phyloP scores from a whole-genome alignment of 495 filamentous ascomycete genomes.

The Immersiella caudata region DNA sequence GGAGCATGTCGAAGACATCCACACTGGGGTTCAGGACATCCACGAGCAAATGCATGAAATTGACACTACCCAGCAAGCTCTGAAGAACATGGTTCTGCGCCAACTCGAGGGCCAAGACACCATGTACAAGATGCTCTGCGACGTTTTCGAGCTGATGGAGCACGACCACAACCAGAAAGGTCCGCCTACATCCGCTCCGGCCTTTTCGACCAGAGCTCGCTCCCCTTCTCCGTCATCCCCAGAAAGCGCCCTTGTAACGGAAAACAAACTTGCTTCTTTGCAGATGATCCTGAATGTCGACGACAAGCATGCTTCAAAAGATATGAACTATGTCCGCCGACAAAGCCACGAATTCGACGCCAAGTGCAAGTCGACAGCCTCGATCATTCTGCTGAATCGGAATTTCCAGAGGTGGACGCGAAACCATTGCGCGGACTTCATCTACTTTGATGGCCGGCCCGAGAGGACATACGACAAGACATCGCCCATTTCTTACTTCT shows the following conservation, averaged over 20 bases:
- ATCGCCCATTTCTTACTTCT: constrained; percentile 26
- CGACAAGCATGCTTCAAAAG: background rate
- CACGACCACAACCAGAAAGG: background rate
- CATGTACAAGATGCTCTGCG: constrained; percentile 5
- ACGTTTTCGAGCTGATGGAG: constrained; percentile 2
- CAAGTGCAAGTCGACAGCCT: constrained; percentile 37
- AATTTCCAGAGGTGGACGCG: constrained; percentile 21
- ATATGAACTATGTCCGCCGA: constrained; percentile 17
- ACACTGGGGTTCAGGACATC: constrained; percentile 1
- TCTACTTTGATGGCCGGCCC: constrained; percentile 21
- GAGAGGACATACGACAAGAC: constrained; percentile 22
- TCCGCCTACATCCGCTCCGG: background rate
- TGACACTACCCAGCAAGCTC: background rate
- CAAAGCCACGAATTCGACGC: constrained; percentile 21
- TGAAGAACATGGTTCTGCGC: background rate
- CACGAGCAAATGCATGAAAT: background rate
- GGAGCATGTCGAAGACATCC: constrained; percentile 21
- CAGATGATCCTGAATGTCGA: constrained; percentile 9
- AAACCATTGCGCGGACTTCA: background rate
- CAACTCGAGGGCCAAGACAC: background rate
- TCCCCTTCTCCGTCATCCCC: background rate
- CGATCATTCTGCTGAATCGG: constrained; percentile 12
- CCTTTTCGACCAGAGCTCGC: background rate
- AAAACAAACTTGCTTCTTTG: constrained; percentile 4
- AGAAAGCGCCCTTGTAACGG: background rate